Evolutionary conservation across 495 filamentous ascomycete genomes (phyloP).

Genomic region (Daldinia childiae): DNA sequence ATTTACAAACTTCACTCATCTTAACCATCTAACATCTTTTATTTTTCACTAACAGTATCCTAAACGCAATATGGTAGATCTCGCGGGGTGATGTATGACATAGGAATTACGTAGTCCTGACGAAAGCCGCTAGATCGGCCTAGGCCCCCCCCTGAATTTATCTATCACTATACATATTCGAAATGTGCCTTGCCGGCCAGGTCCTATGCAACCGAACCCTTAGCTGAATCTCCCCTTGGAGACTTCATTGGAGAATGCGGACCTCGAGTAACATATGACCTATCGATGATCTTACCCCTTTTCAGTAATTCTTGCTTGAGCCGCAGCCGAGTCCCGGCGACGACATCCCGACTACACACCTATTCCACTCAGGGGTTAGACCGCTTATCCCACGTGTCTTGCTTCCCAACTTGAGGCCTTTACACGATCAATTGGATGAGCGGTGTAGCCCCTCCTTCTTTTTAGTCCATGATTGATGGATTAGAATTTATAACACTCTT

Average conservation of each 20-base stretch:
- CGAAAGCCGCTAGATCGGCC: constrained; percentile 26
- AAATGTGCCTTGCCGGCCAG: constrained; percentile 21
- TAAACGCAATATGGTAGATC: neutral
- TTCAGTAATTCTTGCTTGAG: constrained; percentile 37
- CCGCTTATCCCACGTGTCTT: constrained; percentile 38
- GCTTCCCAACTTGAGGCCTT: constrained; percentile 1
- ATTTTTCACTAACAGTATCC: neutral
- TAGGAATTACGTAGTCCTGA: constrained; percentile 28
- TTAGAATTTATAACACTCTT: constrained; percentile 1
- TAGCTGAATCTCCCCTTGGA: constrained; percentile 21
- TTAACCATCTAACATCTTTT: neutral
- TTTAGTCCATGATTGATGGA: constrained; percentile 1
- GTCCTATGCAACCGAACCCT: constrained; percentile 33
- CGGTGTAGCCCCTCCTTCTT: constrained; percentile 15
- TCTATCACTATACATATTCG: constrained; percentile 18
- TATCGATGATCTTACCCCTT: constrained; percentile 37
- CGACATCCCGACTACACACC: constrained; percentile 34
- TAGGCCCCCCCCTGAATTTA: constrained; percentile 22
- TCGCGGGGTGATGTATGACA: constrained; percentile 5
- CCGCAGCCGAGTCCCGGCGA: constrained; percentile 43
- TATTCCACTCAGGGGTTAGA: constrained; percentile 29
- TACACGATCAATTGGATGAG: constrained; percentile 2
- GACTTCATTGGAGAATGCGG: constrained; percentile 36
- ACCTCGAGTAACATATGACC: constrained; percentile 34
- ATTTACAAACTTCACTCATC: neutral